Evolutionary conservation across 176 grass and related monocot species (phyloP).

Genomic region (Carex myosuroides): DNA sequence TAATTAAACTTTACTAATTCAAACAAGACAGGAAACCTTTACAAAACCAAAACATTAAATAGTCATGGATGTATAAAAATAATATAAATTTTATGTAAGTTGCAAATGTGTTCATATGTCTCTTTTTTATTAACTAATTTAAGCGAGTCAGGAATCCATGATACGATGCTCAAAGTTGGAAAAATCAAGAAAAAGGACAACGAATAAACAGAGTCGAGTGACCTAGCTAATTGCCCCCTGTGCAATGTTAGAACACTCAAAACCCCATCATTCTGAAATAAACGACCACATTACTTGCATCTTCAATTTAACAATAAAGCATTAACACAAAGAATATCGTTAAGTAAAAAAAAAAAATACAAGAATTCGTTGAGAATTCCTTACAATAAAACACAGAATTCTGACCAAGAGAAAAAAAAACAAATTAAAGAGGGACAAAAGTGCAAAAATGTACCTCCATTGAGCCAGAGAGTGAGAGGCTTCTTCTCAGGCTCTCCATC

Average conservation of each 20-base stretch:
- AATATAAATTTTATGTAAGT: neutral
- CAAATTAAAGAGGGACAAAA: neutral
- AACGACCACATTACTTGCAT: constrained; percentile 1
- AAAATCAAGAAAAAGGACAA: neutral
- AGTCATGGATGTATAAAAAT: neutral
- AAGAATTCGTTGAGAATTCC: no score
- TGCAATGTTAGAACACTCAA: neutral
- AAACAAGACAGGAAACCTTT: neutral
- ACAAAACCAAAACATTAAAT: neutral
- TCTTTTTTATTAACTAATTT: neutral
- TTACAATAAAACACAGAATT: neutral
- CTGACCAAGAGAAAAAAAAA: neutral
- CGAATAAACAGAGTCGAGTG: neutral
- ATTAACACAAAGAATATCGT: neutral
- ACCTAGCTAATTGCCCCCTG: neutral
- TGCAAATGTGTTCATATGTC: neutral
- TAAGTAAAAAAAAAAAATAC: no score
- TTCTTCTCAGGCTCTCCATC: constrained; percentile 43
- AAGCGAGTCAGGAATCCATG: neutral
- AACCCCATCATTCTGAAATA: neutral
- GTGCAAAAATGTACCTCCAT: constrained; percentile 55
- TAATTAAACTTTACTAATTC: neutral
- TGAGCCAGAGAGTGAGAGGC: constrained; percentile 95
- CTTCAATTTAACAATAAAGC: constrained; percentile 19
- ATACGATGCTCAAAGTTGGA: neutral